Conservation (phyloP, 371 early-diverging fungal species). For the Mucor racemosus region DNA sequence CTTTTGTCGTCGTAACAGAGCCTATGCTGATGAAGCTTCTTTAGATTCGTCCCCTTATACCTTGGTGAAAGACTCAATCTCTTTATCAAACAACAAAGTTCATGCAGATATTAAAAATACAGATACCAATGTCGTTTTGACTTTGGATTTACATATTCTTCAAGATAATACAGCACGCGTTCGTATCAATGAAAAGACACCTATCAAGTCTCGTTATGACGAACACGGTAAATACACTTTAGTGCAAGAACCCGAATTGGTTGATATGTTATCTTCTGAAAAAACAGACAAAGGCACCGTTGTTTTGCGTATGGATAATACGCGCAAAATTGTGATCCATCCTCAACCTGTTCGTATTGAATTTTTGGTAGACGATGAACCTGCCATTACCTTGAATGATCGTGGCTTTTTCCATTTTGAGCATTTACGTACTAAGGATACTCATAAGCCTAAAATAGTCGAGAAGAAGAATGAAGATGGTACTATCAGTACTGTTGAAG, state of each 20-base stretch:
- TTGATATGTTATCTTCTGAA: slow-evolving; percentile 28
- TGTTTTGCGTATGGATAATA: slow-evolving; percentile 28
- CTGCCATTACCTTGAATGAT: slow-evolving; percentile 80
- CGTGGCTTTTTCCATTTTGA: slow-evolving; percentile 87
- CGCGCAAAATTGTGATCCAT: slow-evolving; percentile 54
- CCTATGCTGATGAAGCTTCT: slow-evolving; percentile 69
- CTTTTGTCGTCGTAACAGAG: slow-evolving; percentile 91
- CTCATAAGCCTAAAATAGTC: slow-evolving; percentile 49
- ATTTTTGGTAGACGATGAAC: slow-evolving; percentile 62
- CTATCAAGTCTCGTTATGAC: slow-evolving; percentile 75
- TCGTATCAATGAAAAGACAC: slow-evolving; percentile 69
- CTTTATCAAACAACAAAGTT: slow-evolving; percentile 52
- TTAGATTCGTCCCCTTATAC: slow-evolving; percentile 65
- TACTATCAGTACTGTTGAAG: slow-evolving; percentile 47
- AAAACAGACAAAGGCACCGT: slow-evolving; percentile 24
- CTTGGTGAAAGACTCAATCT: slow-evolving; percentile 57
- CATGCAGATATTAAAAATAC: slow-evolving; percentile 65
- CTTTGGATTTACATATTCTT: slow-evolving; percentile 56
- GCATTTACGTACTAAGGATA: slow-evolving; percentile 72
- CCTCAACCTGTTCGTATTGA: slow-evolving; percentile 71
- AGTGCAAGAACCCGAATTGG: slow-evolving; percentile 40
- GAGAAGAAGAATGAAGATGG: slow-evolving; percentile 47
- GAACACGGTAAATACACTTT: slow-evolving; percentile 68
- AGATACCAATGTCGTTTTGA: slow-evolving; percentile 48
- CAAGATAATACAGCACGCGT: slow-evolving; percentile 71